These are phyloP conservation scores for Pythium scleroteichum DNA, from an alignment of 352 stramenopile genomes.

Conservation along the genomic window DNA sequence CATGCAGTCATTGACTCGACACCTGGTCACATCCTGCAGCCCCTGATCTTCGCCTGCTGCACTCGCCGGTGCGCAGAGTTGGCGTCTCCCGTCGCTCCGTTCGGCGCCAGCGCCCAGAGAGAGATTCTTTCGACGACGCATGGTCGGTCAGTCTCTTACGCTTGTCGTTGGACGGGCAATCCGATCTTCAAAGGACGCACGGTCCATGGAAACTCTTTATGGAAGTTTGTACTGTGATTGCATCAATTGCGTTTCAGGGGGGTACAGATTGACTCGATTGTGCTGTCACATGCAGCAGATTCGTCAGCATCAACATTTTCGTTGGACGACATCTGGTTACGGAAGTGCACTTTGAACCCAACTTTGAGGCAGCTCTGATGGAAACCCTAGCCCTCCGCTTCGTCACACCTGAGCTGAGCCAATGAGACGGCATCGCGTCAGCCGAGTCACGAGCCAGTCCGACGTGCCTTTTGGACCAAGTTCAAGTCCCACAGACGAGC, in stretches of 20 bases:
- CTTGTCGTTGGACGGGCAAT: neutral
- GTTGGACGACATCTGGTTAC: slow-evolving; percentile 9
- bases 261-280: neutral
- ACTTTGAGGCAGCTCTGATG: neutral
- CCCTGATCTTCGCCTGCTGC: slow-evolving; percentile 20
- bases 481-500: slow-evolving; percentile 16
- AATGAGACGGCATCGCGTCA: slow-evolving; percentile 15
- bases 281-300: slow-evolving; percentile 16
- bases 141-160: neutral
- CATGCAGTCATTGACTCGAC: neutral
- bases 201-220: slow-evolving; percentile 14
- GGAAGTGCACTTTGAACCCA: slow-evolving; percentile 1
- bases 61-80: slow-evolving; percentile 4
- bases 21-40: too few species aligned
- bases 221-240: too few species aligned
- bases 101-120: neutral
- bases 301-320: slow-evolving; percentile 13
- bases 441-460: slow-evolving; percentile 6
- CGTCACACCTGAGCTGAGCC: slow-evolving; percentile 9
- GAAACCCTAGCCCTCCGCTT: slow-evolving; percentile 25
- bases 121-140: slow-evolving; percentile 13
- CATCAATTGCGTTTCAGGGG: too few species aligned
- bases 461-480: neutral
- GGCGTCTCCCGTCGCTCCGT: neutral
- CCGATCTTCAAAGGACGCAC: slow-evolving; percentile 9